phyloP scores from a whole-genome alignment of 176 grass and related monocot species.

The Olyra latifolia region DNA sequence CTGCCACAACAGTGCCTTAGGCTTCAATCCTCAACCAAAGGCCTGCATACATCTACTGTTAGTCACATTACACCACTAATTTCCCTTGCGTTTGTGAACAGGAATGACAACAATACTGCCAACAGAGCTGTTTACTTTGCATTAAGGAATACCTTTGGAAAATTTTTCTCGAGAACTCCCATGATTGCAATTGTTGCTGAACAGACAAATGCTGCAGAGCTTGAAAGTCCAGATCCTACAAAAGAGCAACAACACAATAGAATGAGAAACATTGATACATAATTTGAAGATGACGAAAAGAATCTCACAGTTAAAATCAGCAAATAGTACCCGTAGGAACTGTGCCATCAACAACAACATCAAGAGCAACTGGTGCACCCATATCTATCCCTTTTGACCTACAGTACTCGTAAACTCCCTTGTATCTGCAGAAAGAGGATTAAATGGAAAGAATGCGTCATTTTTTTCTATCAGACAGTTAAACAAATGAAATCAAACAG shows the following conservation, averaged over 20 bases:
- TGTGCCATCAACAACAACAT: constrained; percentile 87
- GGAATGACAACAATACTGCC: not conserved
- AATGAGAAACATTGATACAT: not conserved
- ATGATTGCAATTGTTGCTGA: constrained; percentile 94
- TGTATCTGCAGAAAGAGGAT: constrained; percentile 62
- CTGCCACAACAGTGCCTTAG: not conserved
- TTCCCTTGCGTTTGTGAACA: not conserved
- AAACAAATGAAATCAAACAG: not conserved
- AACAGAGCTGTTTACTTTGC: not conserved
- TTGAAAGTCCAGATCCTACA: constrained; percentile 89
- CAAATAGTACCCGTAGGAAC: constrained; percentile 68
- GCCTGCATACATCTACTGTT: not conserved
- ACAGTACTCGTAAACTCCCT: constrained; percentile 79
- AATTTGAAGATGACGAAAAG: constrained; percentile 1
- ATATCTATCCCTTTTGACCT: constrained; percentile 74
- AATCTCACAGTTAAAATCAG: not conserved
- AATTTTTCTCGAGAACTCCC: constrained; percentile 75
- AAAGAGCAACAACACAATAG: constrained; percentile 9
- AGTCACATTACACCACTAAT: not conserved
- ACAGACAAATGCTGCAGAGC: constrained; percentile 98
- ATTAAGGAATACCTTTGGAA: constrained; percentile 68
- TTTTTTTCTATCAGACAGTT: not conserved
- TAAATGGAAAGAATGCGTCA: not conserved
- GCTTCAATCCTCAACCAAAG: not conserved
- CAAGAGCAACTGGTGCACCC: constrained; percentile 60